A percentile compares a stretch with the other conserved stretches of the same genome.
Conservation (phyloP, 306 rosid species). For the Neltuma alba region DNA sequence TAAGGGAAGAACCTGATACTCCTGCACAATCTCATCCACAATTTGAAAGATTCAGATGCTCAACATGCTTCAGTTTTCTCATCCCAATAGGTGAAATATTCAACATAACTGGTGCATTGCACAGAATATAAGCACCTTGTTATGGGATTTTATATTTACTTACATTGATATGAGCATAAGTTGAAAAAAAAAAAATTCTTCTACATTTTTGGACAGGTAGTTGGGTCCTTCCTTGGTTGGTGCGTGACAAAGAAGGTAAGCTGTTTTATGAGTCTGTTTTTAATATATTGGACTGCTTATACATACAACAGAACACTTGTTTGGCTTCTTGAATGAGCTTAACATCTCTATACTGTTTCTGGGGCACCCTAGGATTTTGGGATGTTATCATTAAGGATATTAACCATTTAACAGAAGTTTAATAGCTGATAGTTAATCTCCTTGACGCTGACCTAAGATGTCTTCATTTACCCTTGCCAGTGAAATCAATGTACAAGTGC, state of each 20-base stretch:
- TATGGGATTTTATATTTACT: too few species aligned
- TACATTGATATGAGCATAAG: too few species aligned
- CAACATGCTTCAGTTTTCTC: too few species aligned
- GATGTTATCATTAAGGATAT: too few species aligned
- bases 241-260: constrained; percentile 53
- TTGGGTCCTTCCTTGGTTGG: too few species aligned
- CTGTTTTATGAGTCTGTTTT: not conserved
- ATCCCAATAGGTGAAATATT: too few species aligned
- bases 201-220: constrained; percentile 42
- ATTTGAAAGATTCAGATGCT: too few species aligned
- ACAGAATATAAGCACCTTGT: too few species aligned
- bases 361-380: not conserved
- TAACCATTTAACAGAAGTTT: not conserved
- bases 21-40: too few species aligned
- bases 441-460: not conserved
- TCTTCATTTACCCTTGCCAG: not conserved
- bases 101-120: constrained; percentile 24
- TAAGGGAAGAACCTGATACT: too few species aligned
- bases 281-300: not conserved
- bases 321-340: not conserved
- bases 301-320: too few species aligned
- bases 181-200: too few species aligned
- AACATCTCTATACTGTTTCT: not conserved
- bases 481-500: not conserved
- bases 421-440: not conserved